Evolutionary conservation across 495 filamentous ascomycete genomes (phyloP).

Genomic region (Rhizodiscina lignyota): DNA sequence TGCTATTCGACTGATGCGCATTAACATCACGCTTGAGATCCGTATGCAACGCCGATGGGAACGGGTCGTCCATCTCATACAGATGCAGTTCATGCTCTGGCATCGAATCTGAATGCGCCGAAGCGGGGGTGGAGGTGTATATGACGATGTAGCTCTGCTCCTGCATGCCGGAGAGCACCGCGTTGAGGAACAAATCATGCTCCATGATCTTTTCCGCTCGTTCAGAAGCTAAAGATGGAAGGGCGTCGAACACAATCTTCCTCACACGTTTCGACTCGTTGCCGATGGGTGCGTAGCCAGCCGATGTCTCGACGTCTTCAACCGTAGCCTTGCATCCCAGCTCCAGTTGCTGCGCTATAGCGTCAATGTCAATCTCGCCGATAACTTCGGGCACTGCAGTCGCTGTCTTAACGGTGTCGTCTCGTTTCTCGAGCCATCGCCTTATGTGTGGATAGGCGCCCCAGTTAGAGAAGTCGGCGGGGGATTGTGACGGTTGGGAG

Average conservation of each 20-base stretch:
- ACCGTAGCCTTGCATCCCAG: slow-evolving; percentile 9
- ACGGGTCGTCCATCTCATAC: slow-evolving; percentile 36
- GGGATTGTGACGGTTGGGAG: slow-evolving; percentile 59
- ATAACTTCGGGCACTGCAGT: slow-evolving; percentile 17
- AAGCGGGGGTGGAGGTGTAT: slow-evolving; percentile 35
- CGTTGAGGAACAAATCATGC: slow-evolving; percentile 42
- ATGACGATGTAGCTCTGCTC: slow-evolving; percentile 42
- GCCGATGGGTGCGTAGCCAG: not conserved
- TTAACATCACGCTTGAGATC: slow-evolving; percentile 41
- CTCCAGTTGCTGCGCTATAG: slow-evolving; percentile 4
- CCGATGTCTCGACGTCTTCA: slow-evolving; percentile 20
- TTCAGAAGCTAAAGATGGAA: not conserved
- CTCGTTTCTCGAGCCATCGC: slow-evolving; percentile 15
- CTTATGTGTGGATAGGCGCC: slow-evolving; percentile 45
- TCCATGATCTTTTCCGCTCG: not conserved
- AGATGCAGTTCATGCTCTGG: slow-evolving; percentile 10
- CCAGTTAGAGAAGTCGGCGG: slow-evolving; percentile 39
- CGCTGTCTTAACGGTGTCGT: slow-evolving; percentile 6
- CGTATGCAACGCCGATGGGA: slow-evolving; percentile 32
- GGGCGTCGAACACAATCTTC: slow-evolving; percentile 17
- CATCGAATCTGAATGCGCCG: not conserved
- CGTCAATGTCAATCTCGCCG: slow-evolving; percentile 10
- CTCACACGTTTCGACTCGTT: slow-evolving; percentile 9
- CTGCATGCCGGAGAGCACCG: slow-evolving; percentile 35
- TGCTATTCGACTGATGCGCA: slow-evolving; percentile 18